These are phyloP conservation scores for Neurospora sp. DNA, from an alignment of 495 filamentous ascomycete genomes.

Conservation along the genomic window DNA sequence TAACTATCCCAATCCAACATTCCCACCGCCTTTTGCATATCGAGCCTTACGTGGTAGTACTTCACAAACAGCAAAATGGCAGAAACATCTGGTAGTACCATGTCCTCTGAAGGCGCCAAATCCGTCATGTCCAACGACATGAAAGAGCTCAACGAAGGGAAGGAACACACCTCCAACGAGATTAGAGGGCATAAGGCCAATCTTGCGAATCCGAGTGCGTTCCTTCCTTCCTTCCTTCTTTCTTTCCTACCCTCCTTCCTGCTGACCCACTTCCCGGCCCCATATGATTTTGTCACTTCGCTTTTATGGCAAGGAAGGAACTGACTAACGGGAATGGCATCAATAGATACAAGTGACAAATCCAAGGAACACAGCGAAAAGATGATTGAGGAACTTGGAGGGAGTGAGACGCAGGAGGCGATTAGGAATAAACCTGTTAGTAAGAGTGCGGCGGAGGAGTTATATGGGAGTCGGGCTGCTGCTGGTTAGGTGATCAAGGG, in stretches of 20 bases:
- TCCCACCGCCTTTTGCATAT: no score
- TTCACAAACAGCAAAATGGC: background rate
- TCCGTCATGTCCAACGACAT: slow-evolving; percentile 31
- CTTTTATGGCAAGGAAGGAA: background rate
- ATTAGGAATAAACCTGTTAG: slow-evolving; percentile 18
- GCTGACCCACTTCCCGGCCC: background rate
- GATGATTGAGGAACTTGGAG: slow-evolving; percentile 15
- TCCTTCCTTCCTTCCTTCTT: background rate
- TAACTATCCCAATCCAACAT: no score
- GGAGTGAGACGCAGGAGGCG: slow-evolving; percentile 19
- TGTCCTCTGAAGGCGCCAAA: slow-evolving; percentile 23
- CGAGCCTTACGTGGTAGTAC: no score
- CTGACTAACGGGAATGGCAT: background rate
- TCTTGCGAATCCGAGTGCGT: slow-evolving; percentile 16
- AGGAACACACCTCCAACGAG: slow-evolving; percentile 20
- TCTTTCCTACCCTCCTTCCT: background rate
- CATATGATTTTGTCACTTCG: background rate
- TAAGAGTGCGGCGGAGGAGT: slow-evolving; percentile 22
- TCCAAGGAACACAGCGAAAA: slow-evolving; percentile 18
- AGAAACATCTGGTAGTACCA: background rate
- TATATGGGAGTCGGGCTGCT: slow-evolving; percentile 24
- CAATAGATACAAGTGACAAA: slow-evolving; percentile 19
- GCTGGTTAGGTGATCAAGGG: slow-evolving; percentile 6
- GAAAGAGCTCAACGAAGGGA: slow-evolving; percentile 27
- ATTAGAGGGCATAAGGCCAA: slow-evolving; percentile 25